These are phyloP conservation scores for Dryas octopetala DNA, from an alignment of 306 rosid genomes.

Conservation along the genomic window DNA sequence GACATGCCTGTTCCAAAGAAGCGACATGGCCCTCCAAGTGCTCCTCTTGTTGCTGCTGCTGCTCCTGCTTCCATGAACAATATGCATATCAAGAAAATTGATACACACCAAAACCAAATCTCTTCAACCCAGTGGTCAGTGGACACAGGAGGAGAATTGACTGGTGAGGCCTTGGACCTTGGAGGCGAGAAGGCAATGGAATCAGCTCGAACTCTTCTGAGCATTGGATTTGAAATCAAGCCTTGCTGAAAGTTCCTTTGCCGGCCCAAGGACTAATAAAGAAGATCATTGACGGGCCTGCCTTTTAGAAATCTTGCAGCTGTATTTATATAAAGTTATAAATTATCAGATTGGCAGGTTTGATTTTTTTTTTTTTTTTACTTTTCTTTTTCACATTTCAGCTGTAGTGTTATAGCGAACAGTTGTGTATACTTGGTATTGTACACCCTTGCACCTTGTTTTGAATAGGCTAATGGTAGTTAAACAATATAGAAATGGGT, in stretches of 20 bases:
- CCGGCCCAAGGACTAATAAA: slow-evolving; percentile 18
- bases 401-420: slow-evolving; percentile 43
- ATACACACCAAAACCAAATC: slow-evolving; percentile 34
- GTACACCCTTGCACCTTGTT: slow-evolving; percentile 35
- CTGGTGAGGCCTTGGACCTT: slow-evolving; percentile 87
- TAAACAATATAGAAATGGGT: slow-evolving; percentile 38
- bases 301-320: slow-evolving; percentile 33
- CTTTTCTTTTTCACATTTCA: slow-evolving; percentile 3
- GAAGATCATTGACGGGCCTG: background rate
- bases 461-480: slow-evolving; percentile 42
- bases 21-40: slow-evolving; percentile 81
- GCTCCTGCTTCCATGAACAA: slow-evolving; percentile 73
- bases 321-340: slow-evolving; percentile 36
- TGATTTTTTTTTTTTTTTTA: slow-evolving; percentile 27
- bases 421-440: slow-evolving; percentile 57
- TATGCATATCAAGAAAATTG: slow-evolving; percentile 45
- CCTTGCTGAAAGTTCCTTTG: slow-evolving; percentile 61
- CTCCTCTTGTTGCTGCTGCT: slow-evolving; percentile 79
- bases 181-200: slow-evolving; percentile 99
- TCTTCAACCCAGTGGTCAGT: slow-evolving; percentile 77
- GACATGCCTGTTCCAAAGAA: slow-evolving; percentile 96
- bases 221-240: slow-evolving; percentile 98
- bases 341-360: slow-evolving; percentile 47
- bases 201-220: slow-evolving; percentile 90
- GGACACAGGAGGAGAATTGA: slow-evolving; percentile 84